Evolutionary conservation across 345 rosid species (phyloP).

Genomic region (Brassica rapa): DNA sequence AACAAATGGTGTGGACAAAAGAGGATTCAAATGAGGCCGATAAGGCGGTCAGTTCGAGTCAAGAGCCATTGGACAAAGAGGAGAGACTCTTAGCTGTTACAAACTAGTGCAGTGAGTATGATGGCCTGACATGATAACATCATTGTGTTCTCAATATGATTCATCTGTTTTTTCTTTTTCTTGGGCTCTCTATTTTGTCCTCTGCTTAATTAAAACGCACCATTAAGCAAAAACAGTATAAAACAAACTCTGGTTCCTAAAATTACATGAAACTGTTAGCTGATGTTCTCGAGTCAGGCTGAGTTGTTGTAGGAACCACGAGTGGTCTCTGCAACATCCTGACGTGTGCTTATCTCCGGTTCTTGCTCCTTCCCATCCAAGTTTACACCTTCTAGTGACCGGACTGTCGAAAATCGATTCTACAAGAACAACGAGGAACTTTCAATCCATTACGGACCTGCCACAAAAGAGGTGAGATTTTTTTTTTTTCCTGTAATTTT

Average conservation of each 20-base stretch:
- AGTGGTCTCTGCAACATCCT: slow-evolving; percentile 39
- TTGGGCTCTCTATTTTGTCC: too few relatives aligned
- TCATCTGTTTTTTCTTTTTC: too few relatives aligned
- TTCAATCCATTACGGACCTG: slow-evolving; percentile 1
- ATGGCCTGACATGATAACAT: too few relatives aligned
- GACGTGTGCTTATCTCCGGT: slow-evolving; percentile 6
- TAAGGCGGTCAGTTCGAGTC: too few relatives aligned
- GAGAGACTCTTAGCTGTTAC: too few relatives aligned
- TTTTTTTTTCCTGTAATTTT: neutral
- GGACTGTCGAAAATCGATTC: slow-evolving; percentile 62
- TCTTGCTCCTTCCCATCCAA: slow-evolving; percentile 43
- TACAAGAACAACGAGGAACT: slow-evolving; percentile 29
- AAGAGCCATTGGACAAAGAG: too few relatives aligned
- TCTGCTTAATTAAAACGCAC: too few relatives aligned
- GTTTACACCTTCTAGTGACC: slow-evolving; percentile 44
- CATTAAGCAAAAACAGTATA: too few relatives aligned
- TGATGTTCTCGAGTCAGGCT: slow-evolving; percentile 9
- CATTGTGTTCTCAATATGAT: too few relatives aligned
- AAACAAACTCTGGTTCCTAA: slow-evolving; percentile 18
- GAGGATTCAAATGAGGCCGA: too few relatives aligned
- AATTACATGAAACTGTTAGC: slow-evolving; percentile 9
- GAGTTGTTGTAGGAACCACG: slow-evolving; percentile 37
- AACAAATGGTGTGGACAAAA: too few relatives aligned
- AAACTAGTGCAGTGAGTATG: too few relatives aligned
- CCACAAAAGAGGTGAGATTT: neutral